Conservation (phyloP, 495 filamentous ascomycete species). For the Hypomontagnella submonticulosa region DNA sequence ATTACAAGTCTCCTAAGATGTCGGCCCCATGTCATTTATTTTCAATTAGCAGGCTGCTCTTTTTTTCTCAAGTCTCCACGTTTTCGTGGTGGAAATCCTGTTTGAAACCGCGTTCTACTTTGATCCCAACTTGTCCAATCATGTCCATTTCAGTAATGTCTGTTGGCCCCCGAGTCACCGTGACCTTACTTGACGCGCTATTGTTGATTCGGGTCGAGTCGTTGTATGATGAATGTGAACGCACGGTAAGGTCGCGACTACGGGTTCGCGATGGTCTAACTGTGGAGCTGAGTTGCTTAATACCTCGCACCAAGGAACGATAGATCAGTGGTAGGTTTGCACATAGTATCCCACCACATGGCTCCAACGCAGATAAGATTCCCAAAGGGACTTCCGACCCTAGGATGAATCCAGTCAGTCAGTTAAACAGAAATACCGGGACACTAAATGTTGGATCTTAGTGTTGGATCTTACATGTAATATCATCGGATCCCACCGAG, state of each 20-base stretch:
- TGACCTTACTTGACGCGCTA: constrained; percentile 19
- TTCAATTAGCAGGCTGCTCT: too few relatives aligned
- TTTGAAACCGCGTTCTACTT: constrained; percentile 29
- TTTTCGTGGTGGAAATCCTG: constrained; percentile 31
- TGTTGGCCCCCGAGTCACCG: constrained; percentile 10
- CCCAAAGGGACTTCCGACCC: constrained; percentile 55
- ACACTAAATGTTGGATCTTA: not conserved
- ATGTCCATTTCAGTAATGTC: constrained; percentile 26
- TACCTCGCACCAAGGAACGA: constrained; percentile 14
- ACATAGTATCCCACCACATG: constrained; percentile 58
- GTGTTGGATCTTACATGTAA: constrained; percentile 50
- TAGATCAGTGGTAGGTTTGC: constrained; percentile 57
- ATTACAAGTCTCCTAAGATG: not conserved
- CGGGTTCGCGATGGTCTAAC: constrained; percentile 17
- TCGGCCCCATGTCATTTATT: not conserved
- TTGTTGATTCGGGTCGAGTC: constrained; percentile 29
- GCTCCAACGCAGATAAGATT: constrained; percentile 56
- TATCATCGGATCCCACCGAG: constrained; percentile 53
- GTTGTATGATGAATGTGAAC: constrained; percentile 21
- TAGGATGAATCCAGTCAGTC: constrained; percentile 15
- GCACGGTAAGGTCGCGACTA: constrained; percentile 13
- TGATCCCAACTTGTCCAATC: constrained; percentile 22
- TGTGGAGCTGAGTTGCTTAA: constrained; percentile 33
- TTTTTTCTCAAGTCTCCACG: too few relatives aligned
- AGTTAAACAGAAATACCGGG: not conserved